A percentile compares a stretch with the other conserved stretches of the same genome.
These are phyloP conservation scores for Uronychia setigera DNA, from an alignment of 73 alveolate genomes.

Conservation along the genomic window DNA sequence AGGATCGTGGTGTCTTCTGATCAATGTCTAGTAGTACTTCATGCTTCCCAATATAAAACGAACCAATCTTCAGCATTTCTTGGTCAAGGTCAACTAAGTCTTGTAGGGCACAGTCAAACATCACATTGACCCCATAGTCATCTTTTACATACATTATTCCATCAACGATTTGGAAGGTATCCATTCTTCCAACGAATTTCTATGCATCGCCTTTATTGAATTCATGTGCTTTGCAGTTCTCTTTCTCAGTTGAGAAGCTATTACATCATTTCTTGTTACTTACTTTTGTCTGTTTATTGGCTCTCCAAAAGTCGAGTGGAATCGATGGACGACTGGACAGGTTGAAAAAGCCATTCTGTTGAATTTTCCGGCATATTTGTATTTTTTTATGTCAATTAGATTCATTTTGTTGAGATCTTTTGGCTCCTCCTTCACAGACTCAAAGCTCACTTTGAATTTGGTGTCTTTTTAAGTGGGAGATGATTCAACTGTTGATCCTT, in stretches of 20 bases:
- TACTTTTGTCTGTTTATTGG: conserved; percentile 14
- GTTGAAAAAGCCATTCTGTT: conserved; percentile 51
- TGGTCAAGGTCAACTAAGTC: conserved; percentile 86
- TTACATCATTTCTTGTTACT: conserved; percentile 19
- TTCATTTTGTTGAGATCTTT: background rate
- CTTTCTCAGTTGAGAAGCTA: background rate
- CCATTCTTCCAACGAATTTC: conserved; percentile 45
- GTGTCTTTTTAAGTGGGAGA: background rate
- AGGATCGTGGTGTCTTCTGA: conserved; percentile 66
- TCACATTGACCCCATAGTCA: conserved; percentile 81
- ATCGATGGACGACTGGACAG: conserved; percentile 54
- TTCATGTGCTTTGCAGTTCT: too few species aligned
- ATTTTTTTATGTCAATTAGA: conserved; percentile 48
- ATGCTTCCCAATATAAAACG: conserved; percentile 82
- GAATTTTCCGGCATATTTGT: conserved; percentile 49
- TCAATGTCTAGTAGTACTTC: conserved; percentile 75
- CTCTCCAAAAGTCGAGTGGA: conserved; percentile 50
- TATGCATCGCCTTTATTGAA: background rate
- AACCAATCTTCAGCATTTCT: conserved; percentile 82
- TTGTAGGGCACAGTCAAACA: conserved; percentile 77
- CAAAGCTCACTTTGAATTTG: background rate
- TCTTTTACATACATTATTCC: conserved; percentile 63
- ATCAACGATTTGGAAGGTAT: conserved; percentile 31
- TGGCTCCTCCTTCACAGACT: background rate
- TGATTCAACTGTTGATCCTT: background rate